phyloP scores from a whole-genome alignment of 768 basidiomycete species.

The Gautieria morchelliformis region DNA sequence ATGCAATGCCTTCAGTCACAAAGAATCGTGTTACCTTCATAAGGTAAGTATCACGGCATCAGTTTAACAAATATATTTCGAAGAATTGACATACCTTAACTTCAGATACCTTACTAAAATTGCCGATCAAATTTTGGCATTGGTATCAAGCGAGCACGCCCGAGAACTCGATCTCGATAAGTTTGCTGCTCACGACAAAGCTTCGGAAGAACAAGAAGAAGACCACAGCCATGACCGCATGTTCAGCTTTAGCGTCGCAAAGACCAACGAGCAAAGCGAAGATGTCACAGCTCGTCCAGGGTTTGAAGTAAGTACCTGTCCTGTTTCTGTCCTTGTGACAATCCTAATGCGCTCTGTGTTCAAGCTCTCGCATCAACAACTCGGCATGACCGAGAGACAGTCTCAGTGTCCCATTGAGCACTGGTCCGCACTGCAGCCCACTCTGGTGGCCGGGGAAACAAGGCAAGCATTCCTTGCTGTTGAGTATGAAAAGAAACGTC shows the following conservation, averaged over 20 bases:
- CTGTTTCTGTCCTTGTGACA: not conserved
- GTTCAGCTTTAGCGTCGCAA: conserved; percentile 43
- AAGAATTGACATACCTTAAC: not conserved
- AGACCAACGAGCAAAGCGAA: conserved; percentile 48
- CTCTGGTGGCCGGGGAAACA: conserved; percentile 31
- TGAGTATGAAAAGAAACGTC: conserved; percentile 11
- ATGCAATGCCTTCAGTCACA: conserved; percentile 31
- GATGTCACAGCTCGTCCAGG: conserved; percentile 33
- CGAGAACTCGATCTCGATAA: conserved; percentile 34
- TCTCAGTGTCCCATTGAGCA: not conserved
- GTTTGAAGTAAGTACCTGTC: conserved; percentile 29
- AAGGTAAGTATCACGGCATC: conserved; percentile 28
- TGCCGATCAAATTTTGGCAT: conserved; percentile 42
- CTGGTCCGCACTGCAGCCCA: conserved; percentile 14
- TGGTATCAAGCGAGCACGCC: conserved; percentile 41
- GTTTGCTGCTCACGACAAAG: conserved; percentile 7
- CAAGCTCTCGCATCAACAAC: conserved; percentile 3
- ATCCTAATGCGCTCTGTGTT: not conserved
- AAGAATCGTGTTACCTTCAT: conserved; percentile 54
- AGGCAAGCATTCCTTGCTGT: conserved; percentile 31
- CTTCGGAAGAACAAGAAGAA: conserved; percentile 20
- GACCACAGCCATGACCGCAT: conserved; percentile 37
- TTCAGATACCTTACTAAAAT: conserved; percentile 51
- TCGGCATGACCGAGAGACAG: not conserved
- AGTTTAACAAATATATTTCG: not conserved